Base-by-base conservation (phyloP, 306 rosid species). In the Begonia peltatifolia region DNA sequence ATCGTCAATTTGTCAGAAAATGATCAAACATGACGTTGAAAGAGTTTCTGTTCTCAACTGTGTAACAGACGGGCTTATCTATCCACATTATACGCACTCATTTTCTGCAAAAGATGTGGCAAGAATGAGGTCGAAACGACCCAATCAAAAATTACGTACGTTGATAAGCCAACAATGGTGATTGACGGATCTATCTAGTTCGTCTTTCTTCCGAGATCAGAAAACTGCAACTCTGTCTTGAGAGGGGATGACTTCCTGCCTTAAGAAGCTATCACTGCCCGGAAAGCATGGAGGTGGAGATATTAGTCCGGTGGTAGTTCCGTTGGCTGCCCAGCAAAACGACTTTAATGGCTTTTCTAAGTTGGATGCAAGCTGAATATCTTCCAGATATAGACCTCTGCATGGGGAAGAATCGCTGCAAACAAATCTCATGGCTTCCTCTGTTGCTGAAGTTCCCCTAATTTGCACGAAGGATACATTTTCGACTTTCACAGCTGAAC, bases 321-420 rank as follows among this genome's bases (percentile, higher is more conserved):
- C 97, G 52, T 76, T 50, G 54, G 95, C 97, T 75, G 68, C 68
- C 97, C 94, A 85, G 59, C 94, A 85, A 55, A 54, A 71, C 47
- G 97, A 72, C 46, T 23, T 76, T 14, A 74, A 66, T 6, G 41
- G 48, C 57, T 57, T 79, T 36, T 76, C 71, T n/a, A 13, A 35
- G 55, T 41, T 22, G 50, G 90, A 56, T 18, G 30, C 23, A 17
- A 89, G 95, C 30, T 59, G 68, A 70, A 85, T 55, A 12, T 89
- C 79, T 71, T 89, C 80, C 12, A 89, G 67, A 55, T 60, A 75
- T 54, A 89, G 54, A 14, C 70, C 70, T 74, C 76, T 79, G 47
- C 97, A 89, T 2, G 90, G 94, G 23, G 48, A 76, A 55, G 52
- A 23, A 61, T 85, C 81, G 49, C 97, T 89, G 75, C 97, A 89